These are phyloP conservation scores for Tuber indicum DNA, from an alignment of 495 filamentous ascomycete genomes.

Conservation along the genomic window DNA sequence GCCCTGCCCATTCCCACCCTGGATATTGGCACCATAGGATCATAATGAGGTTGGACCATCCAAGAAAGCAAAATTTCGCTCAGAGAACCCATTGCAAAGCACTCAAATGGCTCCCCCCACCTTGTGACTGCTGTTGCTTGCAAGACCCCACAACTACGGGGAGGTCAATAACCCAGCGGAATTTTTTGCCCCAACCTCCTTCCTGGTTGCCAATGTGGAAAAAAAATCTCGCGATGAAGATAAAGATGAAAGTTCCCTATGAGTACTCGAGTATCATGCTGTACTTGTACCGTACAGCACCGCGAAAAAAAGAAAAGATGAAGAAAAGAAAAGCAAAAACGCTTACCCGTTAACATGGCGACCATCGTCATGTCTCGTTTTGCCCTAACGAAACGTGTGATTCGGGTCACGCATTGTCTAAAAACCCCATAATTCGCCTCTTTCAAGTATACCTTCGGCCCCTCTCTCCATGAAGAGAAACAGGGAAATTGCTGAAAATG, in stretches of 20 bases:
- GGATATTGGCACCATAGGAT: not conserved
- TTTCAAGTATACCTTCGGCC: not conserved
- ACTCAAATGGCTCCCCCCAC: not conserved
- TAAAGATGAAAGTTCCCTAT: not conserved
- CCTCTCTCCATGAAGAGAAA: not conserved
- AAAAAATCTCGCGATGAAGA: not conserved
- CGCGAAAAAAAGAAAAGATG: not conserved
- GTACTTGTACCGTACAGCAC: not conserved
- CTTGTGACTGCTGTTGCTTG: not conserved
- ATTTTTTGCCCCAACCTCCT: not conserved
- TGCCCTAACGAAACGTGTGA: not conserved
- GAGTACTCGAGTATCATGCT: not conserved
- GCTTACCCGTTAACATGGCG: not conserved
- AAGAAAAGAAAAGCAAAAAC: not conserved
- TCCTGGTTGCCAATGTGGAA: not conserved
- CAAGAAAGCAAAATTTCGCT: not conserved
- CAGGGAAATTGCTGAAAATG: not conserved
- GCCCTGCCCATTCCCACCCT: not conserved
- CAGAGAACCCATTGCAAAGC: not conserved
- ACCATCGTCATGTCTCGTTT: not conserved
- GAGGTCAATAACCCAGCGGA: not conserved
- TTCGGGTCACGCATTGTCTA: not conserved
- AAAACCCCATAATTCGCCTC: not conserved
- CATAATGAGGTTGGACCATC: not conserved
- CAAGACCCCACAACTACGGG: not conserved